A percentile compares a stretch with the other conserved stretches of the same genome.
Evolutionary conservation across 139 green algal species (phyloP).

Genomic region (Coccomyxa sp.): DNA sequence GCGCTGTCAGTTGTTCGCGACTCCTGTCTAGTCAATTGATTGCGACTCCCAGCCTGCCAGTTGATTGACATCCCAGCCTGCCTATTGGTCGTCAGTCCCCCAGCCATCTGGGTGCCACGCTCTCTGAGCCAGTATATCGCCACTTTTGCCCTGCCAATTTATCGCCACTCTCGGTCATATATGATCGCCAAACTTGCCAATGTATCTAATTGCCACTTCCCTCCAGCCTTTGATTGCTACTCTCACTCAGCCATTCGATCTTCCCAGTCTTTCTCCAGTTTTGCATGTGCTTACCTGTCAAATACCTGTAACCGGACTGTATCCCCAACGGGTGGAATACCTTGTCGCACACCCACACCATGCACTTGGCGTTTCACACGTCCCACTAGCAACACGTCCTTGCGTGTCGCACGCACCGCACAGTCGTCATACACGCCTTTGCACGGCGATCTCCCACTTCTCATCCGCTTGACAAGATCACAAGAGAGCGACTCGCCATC

Average conservation of each 20-base stretch:
- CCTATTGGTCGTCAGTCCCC: neutral
- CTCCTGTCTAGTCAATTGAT: conserved; percentile 1
- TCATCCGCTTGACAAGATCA: neutral
- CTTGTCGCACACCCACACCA: neutral
- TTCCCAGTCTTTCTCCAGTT: neutral
- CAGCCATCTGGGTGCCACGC: neutral
- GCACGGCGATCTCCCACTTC: neutral
- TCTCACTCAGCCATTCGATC: conserved; percentile 1
- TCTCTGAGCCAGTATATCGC: neutral
- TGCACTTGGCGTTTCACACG: neutral
- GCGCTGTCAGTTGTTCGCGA: neutral
- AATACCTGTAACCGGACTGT: neutral
- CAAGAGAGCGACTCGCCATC: neutral
- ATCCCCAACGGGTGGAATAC: neutral
- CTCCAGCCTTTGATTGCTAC: neutral
- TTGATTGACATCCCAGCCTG: neutral
- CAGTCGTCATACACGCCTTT: neutral
- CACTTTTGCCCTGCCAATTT: conserved; percentile 1
- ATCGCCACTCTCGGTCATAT: neutral
- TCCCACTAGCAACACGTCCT: neutral
- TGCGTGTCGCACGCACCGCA: neutral
- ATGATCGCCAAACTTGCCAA: neutral
- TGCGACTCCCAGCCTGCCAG: neutral
- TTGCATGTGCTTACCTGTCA: neutral
- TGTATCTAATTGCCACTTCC: neutral